Evolutionary conservation across 768 basidiomycete species (phyloP), one percentile per base, ranked within the genome.

Genomic region (Xanthoconium stramineum): DNA sequence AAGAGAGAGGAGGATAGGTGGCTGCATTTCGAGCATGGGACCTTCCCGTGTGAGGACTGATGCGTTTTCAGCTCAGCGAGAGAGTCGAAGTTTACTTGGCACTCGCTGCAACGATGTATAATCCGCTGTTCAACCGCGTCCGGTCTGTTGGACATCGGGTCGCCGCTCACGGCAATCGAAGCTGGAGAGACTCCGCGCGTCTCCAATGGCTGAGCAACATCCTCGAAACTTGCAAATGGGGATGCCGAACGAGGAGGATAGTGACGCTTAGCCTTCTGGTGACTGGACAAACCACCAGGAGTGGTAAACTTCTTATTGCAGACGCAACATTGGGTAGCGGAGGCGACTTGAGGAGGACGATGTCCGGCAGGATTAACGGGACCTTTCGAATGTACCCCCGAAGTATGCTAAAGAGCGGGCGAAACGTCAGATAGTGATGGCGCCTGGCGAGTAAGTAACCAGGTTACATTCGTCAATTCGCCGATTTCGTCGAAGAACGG

Each of bases 241-340:
- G 60, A 50, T 15, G 10, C 33, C 20, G 60, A 3, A 49, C 55
- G 55, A 39, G 55, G 49, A 6, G 61, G 55, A 50, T 47, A 57
- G 44, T 69, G 68, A n/a, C 3, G 43, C 38, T 69, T 69, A 32
- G 58, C 66, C 5, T 56, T 61, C 54, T 59, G 69, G 47, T 69
- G 68, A 19, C 44, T 46, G 17, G 52, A 43, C 35, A 69, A 53
- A 13, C 46, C 68, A 17, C 0, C 40, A 5, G 60, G 36, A 24
- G 69, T 55, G 12, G 62, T 43, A 28, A 66, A 70, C 50, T 52
- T 61, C 56, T 67, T 70, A 52, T 65, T 59, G 61, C 68, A 69
- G 39, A 66, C 24, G 43, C 47, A 59, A 56, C 68, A 69, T 50
- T 52, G 43, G 45, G 63, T 64, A 6, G 66, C 2, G 13, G 60